Evolutionary conservation across 2,329 filamentous ascomycete species (phyloP).

Genomic region (Trichothecium sympodiale): DNA sequence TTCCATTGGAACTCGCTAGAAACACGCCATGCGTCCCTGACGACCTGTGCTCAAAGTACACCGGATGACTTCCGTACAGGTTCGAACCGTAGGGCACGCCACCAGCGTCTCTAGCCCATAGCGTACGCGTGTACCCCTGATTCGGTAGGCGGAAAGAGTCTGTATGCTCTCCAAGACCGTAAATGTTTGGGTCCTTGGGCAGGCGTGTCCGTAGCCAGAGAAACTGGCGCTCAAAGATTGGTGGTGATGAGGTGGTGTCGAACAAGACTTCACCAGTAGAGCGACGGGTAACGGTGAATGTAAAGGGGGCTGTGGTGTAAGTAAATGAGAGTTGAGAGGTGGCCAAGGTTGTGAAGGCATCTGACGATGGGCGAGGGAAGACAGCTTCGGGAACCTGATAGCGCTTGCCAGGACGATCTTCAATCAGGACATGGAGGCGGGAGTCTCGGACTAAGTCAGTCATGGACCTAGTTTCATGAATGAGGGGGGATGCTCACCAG

Average conservation of each 20-base stretch:
- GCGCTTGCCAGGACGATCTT: conserved; percentile 50
- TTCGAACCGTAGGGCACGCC: conserved; percentile 48
- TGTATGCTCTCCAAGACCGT: conserved; percentile 64
- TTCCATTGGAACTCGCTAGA: conserved; percentile 57
- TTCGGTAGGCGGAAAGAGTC: conserved; percentile 30
- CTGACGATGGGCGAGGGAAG: conserved; percentile 40
- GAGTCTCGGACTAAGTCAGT: conserved; percentile 15
- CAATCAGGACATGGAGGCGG: conserved; percentile 59
- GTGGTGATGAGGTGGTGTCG: conserved; percentile 47
- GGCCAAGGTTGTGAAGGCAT: not conserved
- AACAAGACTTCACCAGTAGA: conserved; percentile 56
- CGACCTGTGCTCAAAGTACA: conserved; percentile 59
- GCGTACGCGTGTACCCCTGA: conserved; percentile 30
- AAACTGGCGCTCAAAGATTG: conserved; percentile 69
- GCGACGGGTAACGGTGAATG: conserved; percentile 50
- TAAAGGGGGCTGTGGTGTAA: conserved; percentile 39
- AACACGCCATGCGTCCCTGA: conserved; percentile 51
- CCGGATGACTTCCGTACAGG: conserved; percentile 57
- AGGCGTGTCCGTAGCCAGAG: conserved; percentile 57
- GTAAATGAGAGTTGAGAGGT: conserved; percentile 31
- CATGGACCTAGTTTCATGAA: not conserved
- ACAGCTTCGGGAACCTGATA: conserved; percentile 61
- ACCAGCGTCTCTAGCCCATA: conserved; percentile 58
- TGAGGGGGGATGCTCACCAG: conserved; percentile 20
- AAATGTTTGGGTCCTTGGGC: conserved; percentile 62